Conservation (phyloP, 2,329 filamentous ascomycete species). For the Iodosphaeria phyllophila region DNA sequence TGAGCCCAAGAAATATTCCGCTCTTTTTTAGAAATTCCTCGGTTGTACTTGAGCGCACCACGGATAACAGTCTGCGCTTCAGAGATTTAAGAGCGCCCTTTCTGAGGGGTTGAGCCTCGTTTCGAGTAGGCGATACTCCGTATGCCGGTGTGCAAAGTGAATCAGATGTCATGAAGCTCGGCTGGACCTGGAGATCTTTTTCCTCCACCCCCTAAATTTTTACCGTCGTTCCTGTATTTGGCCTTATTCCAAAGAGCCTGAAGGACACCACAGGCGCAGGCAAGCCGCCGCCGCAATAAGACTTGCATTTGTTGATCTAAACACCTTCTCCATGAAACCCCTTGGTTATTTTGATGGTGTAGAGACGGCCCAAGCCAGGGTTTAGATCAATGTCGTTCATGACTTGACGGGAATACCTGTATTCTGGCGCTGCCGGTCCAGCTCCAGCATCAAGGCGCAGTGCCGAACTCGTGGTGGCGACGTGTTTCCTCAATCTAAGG, state of each 20-base stretch:
- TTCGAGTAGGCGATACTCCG: slow-evolving; percentile 86
- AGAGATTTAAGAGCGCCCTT: slow-evolving; percentile 74
- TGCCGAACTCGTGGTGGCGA: slow-evolving; percentile 92
- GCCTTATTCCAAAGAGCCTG: slow-evolving; percentile 70
- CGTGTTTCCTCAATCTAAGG: slow-evolving; percentile 85
- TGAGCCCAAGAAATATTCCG: too few species aligned
- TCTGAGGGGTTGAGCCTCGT: slow-evolving; percentile 77
- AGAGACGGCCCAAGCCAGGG: slow-evolving; percentile 52
- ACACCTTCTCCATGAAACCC: slow-evolving; percentile 76
- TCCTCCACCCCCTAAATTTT: slow-evolving; percentile 43
- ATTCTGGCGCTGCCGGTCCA: slow-evolving; percentile 66
- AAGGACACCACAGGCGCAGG: slow-evolving; percentile 62
- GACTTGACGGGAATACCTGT: slow-evolving; percentile 90
- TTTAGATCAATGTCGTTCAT: slow-evolving; percentile 87
- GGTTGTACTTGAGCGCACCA: slow-evolving; percentile 69
- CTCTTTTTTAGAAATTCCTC: too few species aligned
- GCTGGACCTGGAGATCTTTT: slow-evolving; percentile 67
- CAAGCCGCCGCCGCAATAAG: slow-evolving; percentile 72
- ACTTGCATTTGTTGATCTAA: slow-evolving; percentile 66
- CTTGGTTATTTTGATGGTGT: slow-evolving; percentile 75
- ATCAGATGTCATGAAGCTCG: slow-evolving; percentile 82
- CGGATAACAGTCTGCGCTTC: slow-evolving; percentile 75
- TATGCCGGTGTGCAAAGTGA: slow-evolving; percentile 70
- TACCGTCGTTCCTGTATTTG: slow-evolving; percentile 62
- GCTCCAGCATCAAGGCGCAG: slow-evolving; percentile 78